These are phyloP conservation scores for Houttuynia cordata DNA, from an alignment of 164 flowering plant genomes.

Conservation along the genomic window DNA sequence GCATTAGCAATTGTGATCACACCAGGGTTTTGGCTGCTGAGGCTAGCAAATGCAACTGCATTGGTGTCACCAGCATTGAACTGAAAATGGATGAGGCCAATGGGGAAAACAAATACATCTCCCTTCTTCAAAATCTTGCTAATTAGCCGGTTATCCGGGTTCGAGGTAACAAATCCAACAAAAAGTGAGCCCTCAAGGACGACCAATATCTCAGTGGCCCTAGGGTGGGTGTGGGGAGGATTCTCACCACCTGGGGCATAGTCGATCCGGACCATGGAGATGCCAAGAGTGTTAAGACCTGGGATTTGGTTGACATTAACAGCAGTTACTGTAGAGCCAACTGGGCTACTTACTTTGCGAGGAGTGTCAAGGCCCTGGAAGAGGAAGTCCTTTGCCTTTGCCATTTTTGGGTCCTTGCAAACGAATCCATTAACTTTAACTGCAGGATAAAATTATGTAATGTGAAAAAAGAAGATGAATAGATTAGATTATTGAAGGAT, in stretches of 20 bases:
- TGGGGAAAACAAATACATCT: conserved; percentile 8
- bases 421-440: conserved; percentile 11
- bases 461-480: background rate
- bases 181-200: background rate
- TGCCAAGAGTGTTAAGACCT: conserved; percentile 16
- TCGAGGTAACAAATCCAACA: background rate
- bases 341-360: conserved; percentile 4
- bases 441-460: background rate
- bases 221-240: conserved; percentile 23
- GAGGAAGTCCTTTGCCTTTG: conserved; percentile 12
- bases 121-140: conserved; percentile 3
- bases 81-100: conserved; percentile 5
- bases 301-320: conserved; percentile 12
- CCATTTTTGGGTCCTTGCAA: conserved; percentile 13
- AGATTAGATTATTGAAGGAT: too few relatives aligned
- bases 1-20: conserved; percentile 7
- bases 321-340: conserved; percentile 11
- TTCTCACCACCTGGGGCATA: conserved; percentile 10
- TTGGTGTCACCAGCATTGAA: background rate
- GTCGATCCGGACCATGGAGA: conserved; percentile 14
- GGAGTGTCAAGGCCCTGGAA: conserved; percentile 8
- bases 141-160: background rate
- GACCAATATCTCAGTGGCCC: conserved; percentile 14
- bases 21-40: conserved; percentile 4
- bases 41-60: conserved; percentile 1